phyloP scores from a whole-genome alignment of 805 yeast genomes.

The Metschnikowia gelsemii region DNA sequence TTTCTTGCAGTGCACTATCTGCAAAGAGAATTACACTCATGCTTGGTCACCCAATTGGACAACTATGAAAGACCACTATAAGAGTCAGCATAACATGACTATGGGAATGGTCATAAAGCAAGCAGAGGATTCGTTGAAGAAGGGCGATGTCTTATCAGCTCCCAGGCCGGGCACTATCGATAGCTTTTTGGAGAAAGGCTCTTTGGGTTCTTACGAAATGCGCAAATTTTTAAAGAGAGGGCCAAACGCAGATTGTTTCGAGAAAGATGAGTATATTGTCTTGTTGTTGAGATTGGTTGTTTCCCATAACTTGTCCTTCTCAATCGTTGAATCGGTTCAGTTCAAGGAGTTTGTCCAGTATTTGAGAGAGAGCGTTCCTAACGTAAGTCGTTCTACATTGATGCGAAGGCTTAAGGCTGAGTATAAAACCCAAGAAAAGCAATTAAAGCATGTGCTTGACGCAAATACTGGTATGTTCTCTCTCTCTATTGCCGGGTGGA shows the following conservation, averaged over 20 bases:
- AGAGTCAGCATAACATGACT: constrained; percentile 3
- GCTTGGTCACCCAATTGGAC: constrained; percentile 1
- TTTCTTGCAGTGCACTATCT: constrained; percentile 2
- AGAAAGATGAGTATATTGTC: neutral
- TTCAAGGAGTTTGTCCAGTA: neutral
- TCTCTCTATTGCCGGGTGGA: constrained; percentile 2
- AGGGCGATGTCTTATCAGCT: too few relatives aligned
- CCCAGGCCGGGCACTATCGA: too few relatives aligned
- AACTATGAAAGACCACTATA: constrained; percentile 1
- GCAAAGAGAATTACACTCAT: neutral
- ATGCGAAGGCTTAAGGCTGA: neutral
- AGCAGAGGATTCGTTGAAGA: too few relatives aligned
- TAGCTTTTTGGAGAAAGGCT: too few relatives aligned
- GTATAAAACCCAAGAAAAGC: neutral
- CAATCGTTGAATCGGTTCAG: neutral
- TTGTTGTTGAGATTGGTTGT: constrained; percentile 5
- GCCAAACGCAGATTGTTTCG: too few relatives aligned
- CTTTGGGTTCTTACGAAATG: too few relatives aligned
- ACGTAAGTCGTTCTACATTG: constrained; percentile 4
- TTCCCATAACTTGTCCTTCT: constrained; percentile 1
- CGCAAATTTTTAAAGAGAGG: too few relatives aligned
- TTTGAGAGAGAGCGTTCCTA: constrained; percentile 6
- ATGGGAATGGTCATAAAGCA: neutral
- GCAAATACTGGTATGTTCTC: constrained; percentile 1
- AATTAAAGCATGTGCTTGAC: neutral